These are phyloP conservation scores for Rhynchospora pubera DNA, from an alignment of 176 grass and related monocot genomes.

Conservation along the genomic window DNA sequence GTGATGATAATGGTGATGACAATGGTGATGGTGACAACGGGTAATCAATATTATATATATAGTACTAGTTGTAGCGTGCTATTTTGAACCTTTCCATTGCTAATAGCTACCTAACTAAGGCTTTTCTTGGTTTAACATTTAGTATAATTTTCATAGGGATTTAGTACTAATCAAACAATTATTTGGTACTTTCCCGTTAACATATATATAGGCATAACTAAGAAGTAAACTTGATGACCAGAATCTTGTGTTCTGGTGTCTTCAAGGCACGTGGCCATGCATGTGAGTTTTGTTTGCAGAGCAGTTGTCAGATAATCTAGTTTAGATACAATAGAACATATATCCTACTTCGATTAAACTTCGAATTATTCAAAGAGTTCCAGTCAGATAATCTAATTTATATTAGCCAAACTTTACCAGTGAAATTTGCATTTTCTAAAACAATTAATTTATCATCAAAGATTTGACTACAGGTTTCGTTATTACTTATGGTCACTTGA, in stretches of 20 bases:
- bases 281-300: neutral
- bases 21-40: neutral
- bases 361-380: neutral
- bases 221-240: neutral
- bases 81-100: neutral
- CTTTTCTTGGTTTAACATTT: neutral
- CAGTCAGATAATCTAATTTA: neutral
- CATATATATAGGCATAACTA: neutral
- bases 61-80: neutral
- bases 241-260: neutral
- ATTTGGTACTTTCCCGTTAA: neutral
- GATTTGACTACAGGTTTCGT: neutral
- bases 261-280: neutral
- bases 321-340: neutral
- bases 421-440: neutral
- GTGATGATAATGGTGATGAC: neutral
- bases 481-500: neutral
- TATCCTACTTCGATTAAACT: neutral
- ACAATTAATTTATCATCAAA: neutral
- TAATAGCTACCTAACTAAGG: neutral
- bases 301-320: neutral
- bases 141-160: neutral
- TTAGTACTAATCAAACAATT: neutral
- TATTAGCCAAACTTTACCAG: neutral
- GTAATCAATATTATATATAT: neutral